Conservation (phyloP, 2,329 filamentous ascomycete genomes). For the Elsinoe arachidis region DNA sequence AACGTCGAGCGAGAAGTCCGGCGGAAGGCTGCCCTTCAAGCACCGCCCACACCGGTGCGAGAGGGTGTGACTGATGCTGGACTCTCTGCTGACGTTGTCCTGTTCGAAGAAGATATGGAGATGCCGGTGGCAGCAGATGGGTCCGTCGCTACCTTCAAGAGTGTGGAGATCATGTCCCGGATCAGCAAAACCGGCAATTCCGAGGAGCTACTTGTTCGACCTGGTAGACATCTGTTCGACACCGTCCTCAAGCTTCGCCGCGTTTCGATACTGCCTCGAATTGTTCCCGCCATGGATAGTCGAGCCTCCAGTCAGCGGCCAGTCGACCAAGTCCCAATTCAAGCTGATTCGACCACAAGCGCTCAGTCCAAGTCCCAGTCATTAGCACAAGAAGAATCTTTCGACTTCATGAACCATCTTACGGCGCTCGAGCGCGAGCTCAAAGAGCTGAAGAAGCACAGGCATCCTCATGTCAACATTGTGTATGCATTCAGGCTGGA, state of each 20-base stretch:
- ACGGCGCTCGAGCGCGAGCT: constrained; percentile 68
- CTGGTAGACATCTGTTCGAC: neutral
- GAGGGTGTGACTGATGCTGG: neutral
- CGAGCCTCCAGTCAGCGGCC: too few relatives aligned
- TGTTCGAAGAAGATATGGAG: constrained; percentile 24
- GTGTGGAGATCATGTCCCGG: constrained; percentile 7
- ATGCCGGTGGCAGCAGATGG: constrained; percentile 19
- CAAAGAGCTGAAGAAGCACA: constrained; percentile 63
- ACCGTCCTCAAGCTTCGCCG: neutral
- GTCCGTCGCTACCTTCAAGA: constrained; percentile 12
- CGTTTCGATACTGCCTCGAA: neutral
- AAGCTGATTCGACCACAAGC: too few relatives aligned
- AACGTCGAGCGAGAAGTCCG: constrained; percentile 66
- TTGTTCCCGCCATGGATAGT: too few relatives aligned
- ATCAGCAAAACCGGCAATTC: neutral
- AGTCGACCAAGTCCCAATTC: too few relatives aligned
- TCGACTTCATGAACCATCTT: constrained; percentile 47
- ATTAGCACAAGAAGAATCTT: neutral
- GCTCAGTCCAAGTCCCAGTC: too few relatives aligned
- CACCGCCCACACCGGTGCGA: constrained; percentile 3
- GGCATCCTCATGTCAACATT: constrained; percentile 68
- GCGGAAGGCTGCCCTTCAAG: constrained; percentile 46
- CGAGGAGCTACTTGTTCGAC: neutral
- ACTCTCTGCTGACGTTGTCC: neutral
- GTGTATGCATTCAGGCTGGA: constrained; percentile 69